phyloP scores from a whole-genome alignment of 164 flowering plant species.

The Umbellularia californica region DNA sequence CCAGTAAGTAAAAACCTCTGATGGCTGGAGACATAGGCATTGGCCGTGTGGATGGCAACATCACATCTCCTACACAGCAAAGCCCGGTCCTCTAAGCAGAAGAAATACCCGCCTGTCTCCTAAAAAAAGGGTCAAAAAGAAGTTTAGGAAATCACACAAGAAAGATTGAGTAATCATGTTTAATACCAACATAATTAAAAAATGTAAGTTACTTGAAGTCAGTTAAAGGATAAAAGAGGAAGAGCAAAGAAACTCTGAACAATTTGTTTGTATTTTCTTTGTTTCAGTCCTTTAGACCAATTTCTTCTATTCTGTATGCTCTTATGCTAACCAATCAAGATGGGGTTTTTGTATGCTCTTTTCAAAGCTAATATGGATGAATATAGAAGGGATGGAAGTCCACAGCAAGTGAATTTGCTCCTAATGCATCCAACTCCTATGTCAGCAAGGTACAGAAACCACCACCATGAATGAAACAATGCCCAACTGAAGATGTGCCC shows the following conservation, averaged over 20 bases:
- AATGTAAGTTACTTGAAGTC: background rate
- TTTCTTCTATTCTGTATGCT: no score
- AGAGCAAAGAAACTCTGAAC: background rate
- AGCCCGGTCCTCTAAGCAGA: constrained; percentile 93
- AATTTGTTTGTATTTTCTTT: no score
- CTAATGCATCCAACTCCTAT: no score
- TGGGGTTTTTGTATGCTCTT: no score
- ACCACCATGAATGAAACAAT: no score
- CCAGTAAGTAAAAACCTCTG: constrained; percentile 92
- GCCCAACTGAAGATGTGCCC: no score
- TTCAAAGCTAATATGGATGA: no score
- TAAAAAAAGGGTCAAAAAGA: constrained; percentile 17
- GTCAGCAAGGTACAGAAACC: no score
- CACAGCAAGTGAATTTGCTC: no score
- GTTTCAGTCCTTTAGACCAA: no score
- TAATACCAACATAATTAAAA: background rate
- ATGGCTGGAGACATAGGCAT: constrained; percentile 60
- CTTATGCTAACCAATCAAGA: no score
- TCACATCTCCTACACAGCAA: constrained; percentile 90
- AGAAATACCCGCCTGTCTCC: constrained; percentile 83
- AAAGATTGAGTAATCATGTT: background rate
- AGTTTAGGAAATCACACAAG: background rate
- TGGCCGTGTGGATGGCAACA: constrained; percentile 72
- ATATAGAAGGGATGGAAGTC: no score
- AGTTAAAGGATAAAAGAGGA: background rate